Conservation (phyloP, 129 eudicot species). For the Mikania micrantha region DNA sequence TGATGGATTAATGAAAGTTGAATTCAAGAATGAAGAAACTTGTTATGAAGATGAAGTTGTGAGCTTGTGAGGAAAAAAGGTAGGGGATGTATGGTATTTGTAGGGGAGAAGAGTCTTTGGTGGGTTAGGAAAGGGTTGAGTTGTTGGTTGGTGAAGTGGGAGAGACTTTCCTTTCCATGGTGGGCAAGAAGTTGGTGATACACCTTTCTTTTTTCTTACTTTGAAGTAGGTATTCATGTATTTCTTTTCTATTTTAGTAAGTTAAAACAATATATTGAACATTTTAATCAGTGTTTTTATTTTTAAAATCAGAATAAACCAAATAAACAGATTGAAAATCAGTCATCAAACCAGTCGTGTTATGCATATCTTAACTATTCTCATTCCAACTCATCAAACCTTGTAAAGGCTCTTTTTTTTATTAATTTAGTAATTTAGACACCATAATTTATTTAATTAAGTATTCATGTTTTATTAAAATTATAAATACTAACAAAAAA, state of each 20-base stretch:
- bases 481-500: too few relatives aligned
- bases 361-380: too few relatives aligned
- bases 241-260: not conserved
- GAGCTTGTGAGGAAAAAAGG: slow-evolving; percentile 15
- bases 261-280: not conserved
- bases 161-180: slow-evolving; percentile 28
- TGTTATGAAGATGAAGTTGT: slow-evolving; percentile 3
- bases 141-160: slow-evolving; percentile 36
- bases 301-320: too few relatives aligned
- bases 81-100: not conserved
- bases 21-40: not conserved
- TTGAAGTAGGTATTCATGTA: slow-evolving; percentile 5
- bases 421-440: too few relatives aligned
- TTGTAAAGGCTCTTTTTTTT: too few relatives aligned
- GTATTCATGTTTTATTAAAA: too few relatives aligned
- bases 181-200: slow-evolving; percentile 31
- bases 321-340: too few relatives aligned
- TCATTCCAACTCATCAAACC: too few relatives aligned
- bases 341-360: too few relatives aligned
- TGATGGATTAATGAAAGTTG: not conserved
- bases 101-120: not conserved
- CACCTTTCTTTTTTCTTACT: not conserved
- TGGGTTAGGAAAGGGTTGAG: slow-evolving; percentile 18
- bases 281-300: not conserved
- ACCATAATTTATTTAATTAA: too few relatives aligned